Base-by-base conservation (phyloP, 2,329 filamentous ascomycete species). In the Simplicillium sp. region DNA sequence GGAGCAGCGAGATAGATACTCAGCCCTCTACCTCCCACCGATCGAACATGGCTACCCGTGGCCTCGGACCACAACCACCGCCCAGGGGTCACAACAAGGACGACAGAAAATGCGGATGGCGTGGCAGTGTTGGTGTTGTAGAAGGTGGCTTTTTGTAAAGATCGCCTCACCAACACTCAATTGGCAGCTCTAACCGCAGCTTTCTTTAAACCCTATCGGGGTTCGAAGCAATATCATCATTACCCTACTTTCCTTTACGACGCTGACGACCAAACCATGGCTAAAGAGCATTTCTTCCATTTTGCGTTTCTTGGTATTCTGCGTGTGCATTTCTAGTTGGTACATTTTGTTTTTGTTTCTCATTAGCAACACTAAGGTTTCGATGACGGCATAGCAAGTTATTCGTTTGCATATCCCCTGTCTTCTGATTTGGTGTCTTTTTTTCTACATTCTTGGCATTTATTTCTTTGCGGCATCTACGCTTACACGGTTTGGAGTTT, bases 131-230 rank as follows among this genome's bases (percentile, higher is more conserved):
- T 25, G 71, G 72, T 25, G 68, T 77, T 11, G 65, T 76, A 37
- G 75, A 80, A 34, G 71, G 73, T 29, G 71, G 70, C 15, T 75
- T 80, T 49, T 51, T 78, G 32, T 79, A 54, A 70, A 16, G 4
- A 25, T 25, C 20, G 9, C 9, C 20, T 6, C 20, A 25, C 9
- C 20, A 25, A 5, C 5, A 6, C 20, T 25, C 20, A 25, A 5
- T 25, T 25, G 20, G 20, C 20, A 6, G 20, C 9, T 25, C 20
- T 25, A 6, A 6, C 20, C 20, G 9, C 20, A 9, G 9, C 20
- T 25, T 25, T 25, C 6, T 25, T 25, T 25, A 6, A 25, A n/a
- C n/a, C 20, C 20, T 6, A 6, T 25, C 20, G 6, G 20, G 20
- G 20, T 25, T 25, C 20, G 20, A 25, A 5, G n/a, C n/a, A n/a